Percentiles rank a stretch among this genome's conserved stretches.
Evolutionary conservation across 345 rosid genomes (phyloP).

Genomic region (Nasturtium officinale): DNA sequence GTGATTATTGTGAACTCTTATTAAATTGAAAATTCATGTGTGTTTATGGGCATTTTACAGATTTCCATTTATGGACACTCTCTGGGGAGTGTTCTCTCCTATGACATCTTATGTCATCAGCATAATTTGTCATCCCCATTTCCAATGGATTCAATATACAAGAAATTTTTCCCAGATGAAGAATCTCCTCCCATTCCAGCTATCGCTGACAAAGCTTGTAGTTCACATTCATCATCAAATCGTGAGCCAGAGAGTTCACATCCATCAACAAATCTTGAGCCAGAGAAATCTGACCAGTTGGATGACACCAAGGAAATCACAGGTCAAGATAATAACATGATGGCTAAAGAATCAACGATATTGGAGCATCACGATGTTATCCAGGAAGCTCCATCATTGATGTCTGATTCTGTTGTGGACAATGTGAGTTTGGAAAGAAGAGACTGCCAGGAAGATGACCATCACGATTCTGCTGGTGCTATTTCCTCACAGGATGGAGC

Average conservation of each 20-base stretch:
- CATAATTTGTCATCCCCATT: constrained; percentile 78
- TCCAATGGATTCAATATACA: constrained; percentile 76
- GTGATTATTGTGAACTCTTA: constrained; percentile 22
- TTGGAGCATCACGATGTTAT: constrained; percentile 37
- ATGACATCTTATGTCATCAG: constrained; percentile 97
- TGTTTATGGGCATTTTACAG: constrained; percentile 46
- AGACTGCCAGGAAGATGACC: constrained; percentile 41
- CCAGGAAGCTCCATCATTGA: constrained; percentile 41
- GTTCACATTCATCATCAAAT: constrained; percentile 39
- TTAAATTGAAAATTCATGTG: constrained; percentile 10
- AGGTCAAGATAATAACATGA: constrained; percentile 41
- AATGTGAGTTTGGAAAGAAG: constrained; percentile 40
- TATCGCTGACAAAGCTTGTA: constrained; percentile 40
- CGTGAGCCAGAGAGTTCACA: constrained; percentile 35
- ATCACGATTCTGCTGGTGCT: constrained; percentile 35
- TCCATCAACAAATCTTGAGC: constrained; percentile 43
- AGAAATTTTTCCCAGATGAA: constrained; percentile 48
- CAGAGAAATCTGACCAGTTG: constrained; percentile 34
- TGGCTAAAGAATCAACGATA: constrained; percentile 35
- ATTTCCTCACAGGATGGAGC: constrained; percentile 45
- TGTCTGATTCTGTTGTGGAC: constrained; percentile 38
- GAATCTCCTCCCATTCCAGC: constrained; percentile 42
- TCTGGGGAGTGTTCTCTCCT: constrained; percentile 95
- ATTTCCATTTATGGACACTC: constrained; percentile 96
- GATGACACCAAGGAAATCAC: constrained; percentile 36